These are phyloP conservation scores for Eutypa lata DNA, from an alignment of 2,329 filamentous ascomycete species.

Conservation along the genomic window DNA sequence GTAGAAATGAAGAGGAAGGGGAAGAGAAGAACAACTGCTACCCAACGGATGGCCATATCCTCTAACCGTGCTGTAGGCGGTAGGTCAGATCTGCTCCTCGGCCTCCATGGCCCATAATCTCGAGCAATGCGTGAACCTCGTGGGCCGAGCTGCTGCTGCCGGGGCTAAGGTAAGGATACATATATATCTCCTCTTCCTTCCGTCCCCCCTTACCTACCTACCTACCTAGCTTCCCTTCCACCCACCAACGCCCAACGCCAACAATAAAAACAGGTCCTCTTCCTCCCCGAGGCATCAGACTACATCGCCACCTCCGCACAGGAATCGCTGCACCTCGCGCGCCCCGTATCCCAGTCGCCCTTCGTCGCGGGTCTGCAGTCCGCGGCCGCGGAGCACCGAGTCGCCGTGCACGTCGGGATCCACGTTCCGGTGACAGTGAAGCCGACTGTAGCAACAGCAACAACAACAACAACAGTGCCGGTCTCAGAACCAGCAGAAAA, in stretches of 20 bases:
- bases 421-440: slow-evolving; percentile 63
- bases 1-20: too few relatives aligned
- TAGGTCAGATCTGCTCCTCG: slow-evolving; percentile 88
- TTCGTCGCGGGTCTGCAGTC: slow-evolving; percentile 75
- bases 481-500: neutral
- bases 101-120: slow-evolving; percentile 76
- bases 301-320: slow-evolving; percentile 72
- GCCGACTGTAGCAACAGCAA: slow-evolving; percentile 14
- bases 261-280: slow-evolving; percentile 58
- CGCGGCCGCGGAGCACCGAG: slow-evolving; percentile 58
- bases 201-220: neutral
- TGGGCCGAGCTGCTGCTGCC: slow-evolving; percentile 68
- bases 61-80: slow-evolving; percentile 46
- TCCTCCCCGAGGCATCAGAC: slow-evolving; percentile 88
- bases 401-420: slow-evolving; percentile 83
- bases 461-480: slow-evolving; percentile 2
- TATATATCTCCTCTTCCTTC: neutral
- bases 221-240: neutral
- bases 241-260: too few relatives aligned
- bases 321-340: slow-evolving; percentile 69
- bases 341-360: slow-evolving; percentile 59
- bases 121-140: slow-evolving; percentile 68
- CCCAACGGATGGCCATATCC: too few relatives aligned
- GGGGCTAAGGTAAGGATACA: slow-evolving; percentile 67
- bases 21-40: too few relatives aligned